phyloP scores from a whole-genome alignment of 148 eudicot species.

The Limonium bicolor region DNA sequence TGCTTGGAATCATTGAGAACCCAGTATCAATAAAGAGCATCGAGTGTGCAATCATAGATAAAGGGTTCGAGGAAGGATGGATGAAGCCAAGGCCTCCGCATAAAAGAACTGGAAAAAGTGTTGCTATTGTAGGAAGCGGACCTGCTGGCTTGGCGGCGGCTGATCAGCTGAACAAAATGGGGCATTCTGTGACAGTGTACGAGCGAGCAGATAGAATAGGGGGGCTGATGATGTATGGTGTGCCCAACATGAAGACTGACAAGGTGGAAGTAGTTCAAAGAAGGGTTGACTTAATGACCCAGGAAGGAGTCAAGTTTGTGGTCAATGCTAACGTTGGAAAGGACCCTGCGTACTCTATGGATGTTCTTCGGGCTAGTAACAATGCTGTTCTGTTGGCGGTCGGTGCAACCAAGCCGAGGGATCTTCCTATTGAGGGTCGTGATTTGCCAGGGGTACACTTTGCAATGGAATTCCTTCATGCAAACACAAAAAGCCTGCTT shows the following conservation, averaged over 20 bases:
- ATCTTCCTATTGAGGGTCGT: conserved; percentile 90
- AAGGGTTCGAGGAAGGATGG: conserved; percentile 98
- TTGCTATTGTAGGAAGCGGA: conserved; percentile 89
- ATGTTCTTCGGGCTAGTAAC: conserved; percentile 50
- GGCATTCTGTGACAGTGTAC: conserved; percentile 77
- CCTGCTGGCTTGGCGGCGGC: conserved; percentile 99
- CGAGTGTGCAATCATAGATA: conserved; percentile 93
- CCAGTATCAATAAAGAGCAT: conserved; percentile 94
- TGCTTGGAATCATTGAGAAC: conserved; percentile 94
- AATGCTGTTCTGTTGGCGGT: conserved; percentile 85
- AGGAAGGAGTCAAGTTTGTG: conserved; percentile 84
- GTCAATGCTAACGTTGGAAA: conserved; percentile 86
- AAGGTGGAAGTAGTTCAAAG: conserved; percentile 80
- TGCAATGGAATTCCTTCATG: conserved; percentile 97
- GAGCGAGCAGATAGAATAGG: conserved; percentile 97
- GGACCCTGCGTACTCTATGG: conserved; percentile 64
- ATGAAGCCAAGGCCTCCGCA: conserved; percentile 94
- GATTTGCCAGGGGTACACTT: conserved; percentile 86
- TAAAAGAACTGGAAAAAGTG: conserved; percentile 69
- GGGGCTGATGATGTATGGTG: conserved; percentile 99
- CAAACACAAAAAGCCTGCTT: conserved; percentile 92
- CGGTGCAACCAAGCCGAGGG: conserved; percentile 96
- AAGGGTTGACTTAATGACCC: conserved; percentile 77
- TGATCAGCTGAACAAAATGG: conserved; percentile 88
- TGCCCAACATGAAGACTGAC: conserved; percentile 98